phyloP scores from a whole-genome alignment of 2,329 filamentous ascomycete genomes.

The Magnaporthales sp. region DNA sequence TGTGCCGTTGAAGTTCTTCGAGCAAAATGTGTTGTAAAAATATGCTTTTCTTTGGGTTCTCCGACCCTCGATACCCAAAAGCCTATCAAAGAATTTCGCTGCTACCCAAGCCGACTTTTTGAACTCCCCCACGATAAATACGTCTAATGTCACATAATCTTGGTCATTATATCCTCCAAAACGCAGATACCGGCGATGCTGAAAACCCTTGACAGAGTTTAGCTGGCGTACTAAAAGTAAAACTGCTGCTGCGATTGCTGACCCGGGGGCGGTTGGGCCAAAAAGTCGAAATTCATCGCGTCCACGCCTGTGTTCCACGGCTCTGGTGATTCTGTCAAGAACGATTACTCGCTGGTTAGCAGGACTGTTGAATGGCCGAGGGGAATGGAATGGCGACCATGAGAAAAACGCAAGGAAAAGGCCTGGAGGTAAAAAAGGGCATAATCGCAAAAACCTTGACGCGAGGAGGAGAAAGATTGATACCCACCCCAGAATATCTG shows the following conservation, averaged over 20 bases:
- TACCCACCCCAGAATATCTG: constrained; percentile 57
- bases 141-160: neutral
- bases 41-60: too few species aligned
- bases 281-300: constrained; percentile 51
- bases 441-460: neutral
- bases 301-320: constrained; percentile 49
- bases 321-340: constrained; percentile 43
- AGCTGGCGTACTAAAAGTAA: constrained; percentile 35
- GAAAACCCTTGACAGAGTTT: neutral
- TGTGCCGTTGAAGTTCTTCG: too few species aligned
- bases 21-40: too few species aligned
- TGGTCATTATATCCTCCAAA: neutral
- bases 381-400: neutral
- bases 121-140: neutral
- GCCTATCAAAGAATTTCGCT: neutral
- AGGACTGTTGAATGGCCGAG: neutral
- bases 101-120: neutral
- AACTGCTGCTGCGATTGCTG: constrained; percentile 46
- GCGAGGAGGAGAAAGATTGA: constrained; percentile 7
- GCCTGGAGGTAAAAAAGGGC: neutral
- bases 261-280: constrained; percentile 49
- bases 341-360: neutral
- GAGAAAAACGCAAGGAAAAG: constrained; percentile 5
- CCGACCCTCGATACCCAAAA: neutral
- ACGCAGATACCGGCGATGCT: neutral